Conservation (phyloP, 2,329 filamentous ascomycete species). For the Amauroascus niger region DNA sequence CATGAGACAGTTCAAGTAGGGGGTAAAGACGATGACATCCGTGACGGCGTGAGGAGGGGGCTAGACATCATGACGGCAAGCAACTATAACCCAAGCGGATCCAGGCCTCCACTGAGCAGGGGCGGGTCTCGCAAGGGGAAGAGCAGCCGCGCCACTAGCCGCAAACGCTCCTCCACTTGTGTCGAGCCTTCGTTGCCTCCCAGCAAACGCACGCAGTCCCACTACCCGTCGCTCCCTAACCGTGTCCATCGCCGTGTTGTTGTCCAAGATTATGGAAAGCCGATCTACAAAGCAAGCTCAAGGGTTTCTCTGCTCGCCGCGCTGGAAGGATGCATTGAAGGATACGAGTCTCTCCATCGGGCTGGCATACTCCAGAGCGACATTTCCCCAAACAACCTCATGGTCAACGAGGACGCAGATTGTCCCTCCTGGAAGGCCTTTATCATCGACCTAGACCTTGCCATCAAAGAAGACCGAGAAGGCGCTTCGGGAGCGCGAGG, state of each 20-base stretch:
- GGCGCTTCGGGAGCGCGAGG: background rate
- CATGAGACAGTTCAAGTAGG: background rate
- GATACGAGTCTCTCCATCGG: slow-evolving; percentile 21
- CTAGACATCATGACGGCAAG: background rate
- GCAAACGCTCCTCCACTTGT: slow-evolving; percentile 20
- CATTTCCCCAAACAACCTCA: slow-evolving; percentile 40
- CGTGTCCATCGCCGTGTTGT: slow-evolving; percentile 36
- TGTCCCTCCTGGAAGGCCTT: slow-evolving; percentile 24
- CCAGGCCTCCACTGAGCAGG: no score
- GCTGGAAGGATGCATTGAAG: slow-evolving; percentile 11
- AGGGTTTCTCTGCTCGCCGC: slow-evolving; percentile 21
- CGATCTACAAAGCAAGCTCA: slow-evolving; percentile 38
- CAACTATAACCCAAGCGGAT: background rate
- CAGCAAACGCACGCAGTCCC: slow-evolving; percentile 17
- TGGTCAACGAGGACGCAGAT: slow-evolving; percentile 37
- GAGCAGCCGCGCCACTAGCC: slow-evolving; percentile 6
- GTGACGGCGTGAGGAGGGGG: background rate
- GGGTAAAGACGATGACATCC: slow-evolving; percentile 17
- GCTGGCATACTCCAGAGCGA: slow-evolving; percentile 37
- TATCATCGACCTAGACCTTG: slow-evolving; percentile 31
- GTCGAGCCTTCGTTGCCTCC: slow-evolving; percentile 14
- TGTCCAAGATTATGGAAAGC: slow-evolving; percentile 34
- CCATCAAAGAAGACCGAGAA: background rate
- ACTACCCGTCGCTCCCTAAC: slow-evolving; percentile 21
- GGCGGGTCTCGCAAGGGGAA: background rate